Percentiles rank a stretch among this genome's conserved stretches.
phyloP scores from a whole-genome alignment of 345 rosid species.

The Populus deltoides region DNA sequence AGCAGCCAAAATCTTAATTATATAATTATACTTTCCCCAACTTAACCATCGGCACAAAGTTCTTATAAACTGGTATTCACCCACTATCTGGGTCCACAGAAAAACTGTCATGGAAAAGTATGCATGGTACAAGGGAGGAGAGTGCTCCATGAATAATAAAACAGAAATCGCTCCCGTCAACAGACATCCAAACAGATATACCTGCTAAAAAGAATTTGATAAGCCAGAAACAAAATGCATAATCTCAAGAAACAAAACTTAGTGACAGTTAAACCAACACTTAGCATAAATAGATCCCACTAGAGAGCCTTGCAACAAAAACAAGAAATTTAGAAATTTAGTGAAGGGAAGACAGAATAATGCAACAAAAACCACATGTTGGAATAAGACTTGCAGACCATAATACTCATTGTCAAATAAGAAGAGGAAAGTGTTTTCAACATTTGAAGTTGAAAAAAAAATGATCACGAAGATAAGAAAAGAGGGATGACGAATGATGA shows the following conservation, averaged over 20 bases:
- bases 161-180: constrained; percentile 54
- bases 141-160: constrained; percentile 58
- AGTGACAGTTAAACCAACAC: not conserved
- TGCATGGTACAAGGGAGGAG: constrained; percentile 92
- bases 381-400: not conserved
- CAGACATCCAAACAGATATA: constrained; percentile 52
- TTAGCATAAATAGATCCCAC: not conserved
- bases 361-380: too few species aligned
- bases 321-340: not conserved
- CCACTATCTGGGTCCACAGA: constrained; percentile 76
- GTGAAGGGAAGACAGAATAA: not conserved
- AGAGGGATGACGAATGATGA: not conserved
- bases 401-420: not conserved
- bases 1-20: constrained; percentile 50
- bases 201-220: constrained; percentile 46
- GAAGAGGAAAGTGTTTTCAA: not conserved
- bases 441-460: not conserved
- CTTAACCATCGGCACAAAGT: constrained; percentile 59
- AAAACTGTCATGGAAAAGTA: constrained; percentile 80
- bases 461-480: not conserved
- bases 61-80: constrained; percentile 56
- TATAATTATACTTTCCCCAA: constrained; percentile 42
- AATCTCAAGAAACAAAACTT: not conserved
- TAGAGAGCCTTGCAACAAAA: constrained; percentile 4
- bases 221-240: constrained; percentile 18